Percentiles rank a stretch among this genome's conserved stretches.
phyloP scores from a whole-genome alignment of 2,329 filamentous ascomycete species.

The Cryphonectria carpinicola region DNA sequence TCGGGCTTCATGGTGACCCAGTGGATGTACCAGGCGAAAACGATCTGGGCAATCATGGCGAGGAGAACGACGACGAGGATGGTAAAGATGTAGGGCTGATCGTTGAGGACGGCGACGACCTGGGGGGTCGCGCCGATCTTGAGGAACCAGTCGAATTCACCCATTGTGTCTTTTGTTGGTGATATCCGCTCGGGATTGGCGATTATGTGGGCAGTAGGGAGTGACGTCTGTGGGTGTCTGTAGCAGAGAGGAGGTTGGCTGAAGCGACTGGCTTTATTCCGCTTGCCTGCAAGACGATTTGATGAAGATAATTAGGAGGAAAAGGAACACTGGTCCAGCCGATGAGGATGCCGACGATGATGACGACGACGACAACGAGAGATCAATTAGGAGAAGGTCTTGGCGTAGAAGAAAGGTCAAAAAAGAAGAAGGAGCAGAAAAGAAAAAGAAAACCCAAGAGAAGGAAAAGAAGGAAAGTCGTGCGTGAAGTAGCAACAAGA shows the following conservation, averaged over 20 bases:
- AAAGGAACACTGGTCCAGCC: constrained; percentile 31
- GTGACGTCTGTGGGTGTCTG: neutral
- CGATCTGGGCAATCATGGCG: constrained; percentile 49
- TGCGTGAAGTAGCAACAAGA: neutral
- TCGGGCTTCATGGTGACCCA: constrained; percentile 64
- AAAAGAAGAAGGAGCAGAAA: neutral
- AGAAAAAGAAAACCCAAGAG: neutral
- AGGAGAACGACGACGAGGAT: constrained; percentile 60
- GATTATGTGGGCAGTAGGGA: constrained; percentile 1
- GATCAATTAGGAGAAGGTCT: neutral
- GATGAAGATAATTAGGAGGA: constrained; percentile 12
- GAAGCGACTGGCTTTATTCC: constrained; percentile 18
- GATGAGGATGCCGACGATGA: constrained; percentile 8
- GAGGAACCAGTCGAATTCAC: constrained; percentile 60
- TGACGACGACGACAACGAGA: constrained; percentile 2
- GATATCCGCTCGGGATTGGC: neutral
- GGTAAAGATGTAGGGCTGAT: constrained; percentile 63
- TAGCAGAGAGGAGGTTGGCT: neutral
- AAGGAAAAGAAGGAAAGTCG: neutral
- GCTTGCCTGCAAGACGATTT: constrained; percentile 28
- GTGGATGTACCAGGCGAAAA: constrained; percentile 62
- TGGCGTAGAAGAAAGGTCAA: neutral
- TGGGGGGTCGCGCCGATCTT: constrained; percentile 61
- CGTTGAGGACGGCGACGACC: constrained; percentile 63
- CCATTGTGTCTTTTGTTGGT: constrained; percentile 41